Base-by-base conservation (phyloP, 2,329 filamentous ascomycete species). In the Trichoderma breve region DNA sequence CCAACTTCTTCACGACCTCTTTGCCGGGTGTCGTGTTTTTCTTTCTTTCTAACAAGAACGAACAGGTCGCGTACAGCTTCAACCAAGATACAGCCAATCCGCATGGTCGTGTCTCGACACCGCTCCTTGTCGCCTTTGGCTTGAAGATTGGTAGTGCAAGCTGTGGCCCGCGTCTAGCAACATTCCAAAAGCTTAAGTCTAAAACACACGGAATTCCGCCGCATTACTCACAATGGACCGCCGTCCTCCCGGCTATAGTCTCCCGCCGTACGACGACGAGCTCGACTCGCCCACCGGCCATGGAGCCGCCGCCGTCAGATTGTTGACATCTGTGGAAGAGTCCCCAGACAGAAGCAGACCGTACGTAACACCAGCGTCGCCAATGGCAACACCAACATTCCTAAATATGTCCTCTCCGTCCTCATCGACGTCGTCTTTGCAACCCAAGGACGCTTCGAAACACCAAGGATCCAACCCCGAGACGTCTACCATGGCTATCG, bases 321-420 rank as follows among this genome's bases (percentile, higher is more conserved):
- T 91, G 76, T 82, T 91, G 81, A 91, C 89, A 67, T 90, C 88
- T 7, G 84, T 89, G 79, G 89, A 91, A 77, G 88, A 90, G 61
- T 81, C 85, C n/a, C 75, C 78, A 32, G 72, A 73, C 15, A 72
- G 71, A 60, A 30, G 32, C 57, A 60, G 57, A 72, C 71, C 66
- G 71, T 72, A 72, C 55, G 71, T 72, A 70, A 30, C 53, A 70
- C 65, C 57, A 21, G 21, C 71, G 57, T 70, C 71, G 65, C 58
- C 71, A 72, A 21, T 65, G 58, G 63, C 71, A 72, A 67, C 70
- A 67, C 58, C 70, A 39, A n/a, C 71, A 63, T 63, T 62, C 57
- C 71, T 53, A 43, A 72, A 72, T 55, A 72, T 36, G 62, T 60
- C 55, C 11, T 28, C 61, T 11, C 21, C 65, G 9, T 53, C 71